phyloP scores from a whole-genome alignment of 345 rosid genomes.

The Heritiera fomes region DNA sequence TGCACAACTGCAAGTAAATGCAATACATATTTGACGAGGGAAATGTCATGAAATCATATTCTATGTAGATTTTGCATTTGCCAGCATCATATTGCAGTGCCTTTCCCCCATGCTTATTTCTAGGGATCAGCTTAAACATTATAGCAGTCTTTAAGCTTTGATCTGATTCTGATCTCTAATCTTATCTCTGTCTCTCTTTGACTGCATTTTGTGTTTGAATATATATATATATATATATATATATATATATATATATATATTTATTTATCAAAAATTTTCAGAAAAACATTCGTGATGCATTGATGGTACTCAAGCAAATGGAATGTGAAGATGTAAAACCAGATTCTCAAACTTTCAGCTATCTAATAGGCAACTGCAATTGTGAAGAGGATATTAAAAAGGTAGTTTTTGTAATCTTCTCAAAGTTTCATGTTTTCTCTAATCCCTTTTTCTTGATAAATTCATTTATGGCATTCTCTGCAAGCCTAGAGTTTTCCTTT shows the following conservation, averaged over 20 bases:
- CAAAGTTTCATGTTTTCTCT: constrained; percentile 3
- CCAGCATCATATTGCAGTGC: background rate
- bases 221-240: background rate
- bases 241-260: background rate
- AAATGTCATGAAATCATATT: background rate
- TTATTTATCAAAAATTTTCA: constrained; percentile 34
- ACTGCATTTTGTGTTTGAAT: constrained; percentile 12
- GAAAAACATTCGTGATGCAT: constrained; percentile 57
- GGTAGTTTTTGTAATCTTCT: constrained; percentile 42
- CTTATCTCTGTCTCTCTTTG: background rate
- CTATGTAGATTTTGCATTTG: background rate
- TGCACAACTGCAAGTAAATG: constrained; percentile 1
- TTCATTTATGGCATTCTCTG: background rate
- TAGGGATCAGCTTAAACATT: background rate
- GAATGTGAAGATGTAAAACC: constrained; percentile 65
- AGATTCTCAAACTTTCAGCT: constrained; percentile 69
- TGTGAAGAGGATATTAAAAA: constrained; percentile 55
- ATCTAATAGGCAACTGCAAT: constrained; percentile 57
- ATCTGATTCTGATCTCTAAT: background rate
- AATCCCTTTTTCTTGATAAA: background rate
- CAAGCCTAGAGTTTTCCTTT: background rate
- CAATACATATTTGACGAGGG: background rate
- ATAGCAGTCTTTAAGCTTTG: background rate
- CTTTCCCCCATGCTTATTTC: background rate
- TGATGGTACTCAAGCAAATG: constrained; percentile 68